phyloP scores from a whole-genome alignment of 2,329 filamentous ascomycete genomes.

The Neocucurbitaria cava region DNA sequence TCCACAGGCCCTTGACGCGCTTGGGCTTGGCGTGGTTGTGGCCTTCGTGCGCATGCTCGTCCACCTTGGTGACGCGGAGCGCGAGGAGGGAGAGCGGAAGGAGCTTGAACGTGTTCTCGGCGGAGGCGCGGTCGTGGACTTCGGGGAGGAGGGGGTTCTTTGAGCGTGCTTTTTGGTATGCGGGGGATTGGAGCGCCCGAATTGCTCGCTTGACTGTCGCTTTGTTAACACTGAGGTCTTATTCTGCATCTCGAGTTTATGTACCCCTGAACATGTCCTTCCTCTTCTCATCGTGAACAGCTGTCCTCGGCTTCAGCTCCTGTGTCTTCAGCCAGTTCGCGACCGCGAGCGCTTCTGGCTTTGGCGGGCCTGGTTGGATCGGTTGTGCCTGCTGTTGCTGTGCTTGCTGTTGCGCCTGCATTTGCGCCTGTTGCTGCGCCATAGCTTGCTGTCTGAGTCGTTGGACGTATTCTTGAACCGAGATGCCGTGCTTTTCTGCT shows the following conservation, averaged over 20 bases:
- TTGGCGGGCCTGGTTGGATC: constrained; percentile 79
- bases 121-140: constrained; percentile 84
- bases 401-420: constrained; percentile 52
- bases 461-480: constrained; percentile 81
- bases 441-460: constrained; percentile 61
- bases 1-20: constrained; percentile 95
- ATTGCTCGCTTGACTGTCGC: constrained; percentile 89
- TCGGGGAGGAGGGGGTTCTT: constrained; percentile 90
- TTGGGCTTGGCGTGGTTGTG: constrained; percentile 67
- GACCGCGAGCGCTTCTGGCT: constrained; percentile 85
- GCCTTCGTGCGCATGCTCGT: constrained; percentile 75
- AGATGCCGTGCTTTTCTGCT: constrained; percentile 83
- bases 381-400: constrained; percentile 63
- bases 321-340: constrained; percentile 86
- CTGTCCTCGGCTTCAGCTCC: constrained; percentile 86
- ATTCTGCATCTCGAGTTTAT: not conserved
- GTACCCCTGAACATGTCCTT: constrained; percentile 98
- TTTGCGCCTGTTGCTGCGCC: constrained; percentile 59
- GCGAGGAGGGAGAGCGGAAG: constrained; percentile 94
- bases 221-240: constrained; percentile 1
- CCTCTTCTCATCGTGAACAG: constrained; percentile 92
- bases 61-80: constrained; percentile 83
- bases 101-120: constrained; percentile 93
- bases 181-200: constrained; percentile 84
- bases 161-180: constrained; percentile 84